These are phyloP conservation scores for Cunninghamia lanceolata DNA, from an alignment of 75 land plant species.

Conservation along the genomic window DNA sequence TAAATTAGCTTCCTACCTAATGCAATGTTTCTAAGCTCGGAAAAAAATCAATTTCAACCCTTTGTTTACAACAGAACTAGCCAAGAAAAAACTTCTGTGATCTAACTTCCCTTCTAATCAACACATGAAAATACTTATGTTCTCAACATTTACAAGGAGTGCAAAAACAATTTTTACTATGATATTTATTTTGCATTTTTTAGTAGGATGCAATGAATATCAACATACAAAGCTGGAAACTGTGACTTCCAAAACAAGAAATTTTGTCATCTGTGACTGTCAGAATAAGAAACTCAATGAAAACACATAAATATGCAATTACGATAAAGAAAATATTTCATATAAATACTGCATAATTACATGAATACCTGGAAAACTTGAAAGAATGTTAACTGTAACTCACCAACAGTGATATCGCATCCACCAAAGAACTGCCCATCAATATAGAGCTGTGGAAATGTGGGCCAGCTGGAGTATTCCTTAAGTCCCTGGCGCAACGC, in stretches of 20 bases:
- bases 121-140: not conserved
- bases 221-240: not conserved
- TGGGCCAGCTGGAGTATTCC: slow-evolving; percentile 96
- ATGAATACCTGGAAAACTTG: not conserved
- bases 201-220: not conserved
- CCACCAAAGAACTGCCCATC: slow-evolving; percentile 99
- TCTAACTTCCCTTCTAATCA: not conserved
- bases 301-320: not conserved
- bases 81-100: not conserved
- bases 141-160: not conserved
- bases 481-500: slow-evolving; percentile 77
- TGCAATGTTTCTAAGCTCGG: not conserved
- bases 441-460: slow-evolving; percentile 95
- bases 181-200: not conserved
- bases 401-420: slow-evolving; percentile 91
- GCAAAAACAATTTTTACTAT: not conserved
- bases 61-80: not conserved
- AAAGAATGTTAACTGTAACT: slow-evolving; percentile 10
- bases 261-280: not conserved
- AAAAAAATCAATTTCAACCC: not conserved
- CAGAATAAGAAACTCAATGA: not conserved
- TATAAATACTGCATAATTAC: not conserved
- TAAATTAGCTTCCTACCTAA: not conserved
- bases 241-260: not conserved
- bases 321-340: slow-evolving; percentile 1